Conservation (phyloP, 805 yeast genomes). For the Torulaspora indica region DNA sequence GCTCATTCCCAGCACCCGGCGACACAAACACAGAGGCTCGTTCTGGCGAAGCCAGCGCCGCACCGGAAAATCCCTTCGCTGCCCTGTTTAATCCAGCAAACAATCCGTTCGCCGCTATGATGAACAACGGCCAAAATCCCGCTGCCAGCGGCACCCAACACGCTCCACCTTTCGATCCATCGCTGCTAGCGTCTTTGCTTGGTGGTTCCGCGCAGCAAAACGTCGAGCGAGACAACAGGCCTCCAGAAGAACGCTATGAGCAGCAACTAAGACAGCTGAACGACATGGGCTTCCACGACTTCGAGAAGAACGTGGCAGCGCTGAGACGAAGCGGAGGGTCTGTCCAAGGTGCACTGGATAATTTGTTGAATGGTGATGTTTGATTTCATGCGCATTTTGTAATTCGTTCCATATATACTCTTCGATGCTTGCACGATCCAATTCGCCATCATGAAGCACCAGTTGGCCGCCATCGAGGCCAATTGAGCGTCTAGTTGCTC, state of each 20-base stretch:
- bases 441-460: too few species aligned
- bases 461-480: too few species aligned
- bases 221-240: constrained; percentile 50
- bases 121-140: constrained; percentile 20
- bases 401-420: constrained; percentile 1
- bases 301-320: constrained; percentile 87
- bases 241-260: constrained; percentile 77
- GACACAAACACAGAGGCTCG: constrained; percentile 13
- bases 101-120: constrained; percentile 43
- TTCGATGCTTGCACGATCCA: neutral
- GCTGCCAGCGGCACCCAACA: constrained; percentile 20
- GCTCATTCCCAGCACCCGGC: constrained; percentile 51
- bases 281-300: constrained; percentile 85
- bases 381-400: constrained; percentile 21
- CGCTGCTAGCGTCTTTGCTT: constrained; percentile 44
- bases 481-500: neutral
- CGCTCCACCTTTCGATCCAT: constrained; percentile 46
- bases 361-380: constrained; percentile 60
- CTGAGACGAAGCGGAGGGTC: constrained; percentile 94
- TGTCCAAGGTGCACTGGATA: constrained; percentile 94
- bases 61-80: constrained; percentile 51
- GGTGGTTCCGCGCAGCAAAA: constrained; percentile 25
- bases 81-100: constrained; percentile 38
- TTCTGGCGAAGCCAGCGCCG: constrained; percentile 24
- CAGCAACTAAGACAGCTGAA: constrained; percentile 67